Conservation (phyloP, 1,284 basidiomycete genomes). For the Heterobasidion annosum region DNA sequence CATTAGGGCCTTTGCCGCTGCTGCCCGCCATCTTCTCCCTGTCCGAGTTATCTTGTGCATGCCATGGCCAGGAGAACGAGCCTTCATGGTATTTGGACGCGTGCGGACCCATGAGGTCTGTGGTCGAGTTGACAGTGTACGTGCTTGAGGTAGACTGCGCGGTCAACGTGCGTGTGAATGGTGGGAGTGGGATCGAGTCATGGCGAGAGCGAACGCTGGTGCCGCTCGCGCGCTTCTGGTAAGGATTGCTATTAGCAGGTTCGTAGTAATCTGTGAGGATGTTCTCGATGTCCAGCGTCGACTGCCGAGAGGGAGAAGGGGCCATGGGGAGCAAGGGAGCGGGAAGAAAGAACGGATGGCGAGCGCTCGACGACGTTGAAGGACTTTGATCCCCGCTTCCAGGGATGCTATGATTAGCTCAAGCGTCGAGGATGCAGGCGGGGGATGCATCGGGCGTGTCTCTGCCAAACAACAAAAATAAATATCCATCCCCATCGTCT, state of each 20-base stretch:
- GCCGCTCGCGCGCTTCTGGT: not conserved
- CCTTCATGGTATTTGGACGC: not conserved
- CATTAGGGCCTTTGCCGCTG: not conserved
- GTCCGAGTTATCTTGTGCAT: not conserved
- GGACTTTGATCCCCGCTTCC: not conserved
- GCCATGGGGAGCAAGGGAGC: not conserved
- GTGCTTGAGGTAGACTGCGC: not conserved
- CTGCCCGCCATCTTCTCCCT: constrained; percentile 8
- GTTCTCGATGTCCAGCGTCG: constrained; percentile 1
- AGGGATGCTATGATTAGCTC: not conserved
- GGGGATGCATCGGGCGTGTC: not conserved
- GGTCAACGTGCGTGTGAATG: not conserved
- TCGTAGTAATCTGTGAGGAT: constrained; percentile 5
- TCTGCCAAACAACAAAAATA: not conserved
- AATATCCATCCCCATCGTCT: not conserved
- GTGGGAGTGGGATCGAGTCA: not conserved
- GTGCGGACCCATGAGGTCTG: not conserved
- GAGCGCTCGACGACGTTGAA: not conserved
- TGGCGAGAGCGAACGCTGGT: not conserved
- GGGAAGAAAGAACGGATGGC: not conserved
- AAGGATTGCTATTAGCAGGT: not conserved
- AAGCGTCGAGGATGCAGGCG: not conserved
- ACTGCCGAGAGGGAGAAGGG: not conserved
- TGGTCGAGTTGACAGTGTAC: not conserved
- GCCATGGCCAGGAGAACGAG: not conserved